Percentiles rank a stretch among this genome's conserved stretches.
Conservation (phyloP, 257 asterid genomes). For the Lavandula angustifolia region DNA sequence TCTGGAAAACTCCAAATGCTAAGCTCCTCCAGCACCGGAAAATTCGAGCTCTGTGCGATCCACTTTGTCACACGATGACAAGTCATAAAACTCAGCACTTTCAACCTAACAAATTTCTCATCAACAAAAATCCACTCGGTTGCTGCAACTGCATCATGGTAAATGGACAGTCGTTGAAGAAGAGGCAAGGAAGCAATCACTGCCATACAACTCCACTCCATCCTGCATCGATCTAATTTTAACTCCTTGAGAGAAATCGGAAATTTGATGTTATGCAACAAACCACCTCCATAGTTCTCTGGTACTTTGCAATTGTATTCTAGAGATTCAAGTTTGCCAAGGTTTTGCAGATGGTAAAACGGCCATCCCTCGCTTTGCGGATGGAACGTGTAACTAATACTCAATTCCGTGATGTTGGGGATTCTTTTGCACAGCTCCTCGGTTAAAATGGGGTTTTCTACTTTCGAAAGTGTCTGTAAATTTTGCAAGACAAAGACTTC, state of each 20-base stretch:
- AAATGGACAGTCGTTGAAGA: neutral
- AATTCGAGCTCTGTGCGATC: neutral
- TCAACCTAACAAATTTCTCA: neutral
- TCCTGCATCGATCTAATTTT: neutral
- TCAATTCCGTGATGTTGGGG: no score
- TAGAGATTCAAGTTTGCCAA: neutral
- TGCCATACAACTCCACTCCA: neutral
- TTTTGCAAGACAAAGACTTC: no score
- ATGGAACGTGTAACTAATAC: no score
- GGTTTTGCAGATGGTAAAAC: neutral
- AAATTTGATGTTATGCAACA: neutral
- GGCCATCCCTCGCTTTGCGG: neutral
- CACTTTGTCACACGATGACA: neutral
- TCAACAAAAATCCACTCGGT: neutral
- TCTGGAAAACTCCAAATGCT: neutral
- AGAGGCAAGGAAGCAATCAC: neutral
- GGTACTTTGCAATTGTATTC: neutral
- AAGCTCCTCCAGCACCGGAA: neutral
- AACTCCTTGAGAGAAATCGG: neutral
- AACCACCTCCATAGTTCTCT: neutral
- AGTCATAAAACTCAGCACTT: no score
- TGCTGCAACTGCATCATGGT: neutral
- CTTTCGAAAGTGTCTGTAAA: no score
- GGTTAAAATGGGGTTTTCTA: no score
- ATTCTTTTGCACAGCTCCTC: no score